phyloP scores from a whole-genome alignment of 78 protist genomes.

The Polysphondylium violaceum region DNA sequence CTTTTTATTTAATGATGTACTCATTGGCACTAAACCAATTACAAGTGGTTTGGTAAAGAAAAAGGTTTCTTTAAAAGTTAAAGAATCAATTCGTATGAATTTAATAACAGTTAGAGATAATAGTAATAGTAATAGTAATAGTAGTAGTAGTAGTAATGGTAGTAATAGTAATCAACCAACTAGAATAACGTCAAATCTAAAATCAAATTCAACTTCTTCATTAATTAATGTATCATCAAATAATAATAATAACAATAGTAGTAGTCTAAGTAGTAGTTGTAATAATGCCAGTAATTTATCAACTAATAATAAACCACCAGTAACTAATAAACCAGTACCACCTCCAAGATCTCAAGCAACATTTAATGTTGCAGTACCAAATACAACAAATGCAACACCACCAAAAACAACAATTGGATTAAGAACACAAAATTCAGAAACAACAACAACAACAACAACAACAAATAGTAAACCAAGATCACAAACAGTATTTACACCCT shows the following conservation, averaged over 20 bases:
- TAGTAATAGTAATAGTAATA: background rate
- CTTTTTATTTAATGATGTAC: conserved; percentile 63
- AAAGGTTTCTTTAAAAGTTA: conserved; percentile 45
- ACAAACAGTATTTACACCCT: background rate
- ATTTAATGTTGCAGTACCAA: conserved; percentile 1
- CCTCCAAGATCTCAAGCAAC: conserved; percentile 36
- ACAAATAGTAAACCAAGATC: conserved; percentile 42
- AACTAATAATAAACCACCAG: background rate
- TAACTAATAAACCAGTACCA: conserved; percentile 8
- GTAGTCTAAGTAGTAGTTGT: too few relatives aligned
- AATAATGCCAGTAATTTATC: too few relatives aligned
- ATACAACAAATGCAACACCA: background rate
- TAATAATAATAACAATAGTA: too few relatives aligned
- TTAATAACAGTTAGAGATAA: conserved; percentile 15
- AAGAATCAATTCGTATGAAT: conserved; percentile 72
- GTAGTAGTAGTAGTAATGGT: background rate
- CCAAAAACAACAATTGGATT: conserved; percentile 3
- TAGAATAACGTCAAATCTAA: conserved; percentile 31
- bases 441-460: conserved; percentile 14
- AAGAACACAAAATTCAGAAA: background rate
- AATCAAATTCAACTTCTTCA: conserved; percentile 15
- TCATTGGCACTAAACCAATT: conserved; percentile 65
- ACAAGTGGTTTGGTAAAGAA: conserved; percentile 62
- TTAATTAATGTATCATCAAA: background rate
- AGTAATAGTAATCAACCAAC: background rate